Percentiles rank a stretch among this genome's conserved stretches.
Evolutionary conservation across 202 grass and related monocot genomes (phyloP).

Genomic region (Setaria italica): DNA sequence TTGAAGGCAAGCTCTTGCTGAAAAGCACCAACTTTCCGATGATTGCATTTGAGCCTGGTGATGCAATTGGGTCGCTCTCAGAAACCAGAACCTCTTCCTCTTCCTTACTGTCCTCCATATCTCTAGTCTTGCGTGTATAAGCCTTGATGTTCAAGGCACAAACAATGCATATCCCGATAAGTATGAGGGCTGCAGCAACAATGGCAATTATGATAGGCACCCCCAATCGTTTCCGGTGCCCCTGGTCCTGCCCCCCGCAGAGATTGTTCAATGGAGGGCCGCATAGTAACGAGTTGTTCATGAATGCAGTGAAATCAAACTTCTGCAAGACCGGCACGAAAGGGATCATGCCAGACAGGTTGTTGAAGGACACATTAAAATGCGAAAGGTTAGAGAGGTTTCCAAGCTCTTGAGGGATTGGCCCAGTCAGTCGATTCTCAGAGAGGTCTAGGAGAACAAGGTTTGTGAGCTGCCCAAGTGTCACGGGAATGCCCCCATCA

Average conservation of each 20-base stretch:
- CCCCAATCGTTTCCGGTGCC: constrained; percentile 41
- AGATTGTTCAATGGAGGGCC: constrained; percentile 67
- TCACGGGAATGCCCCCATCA: constrained; percentile 64
- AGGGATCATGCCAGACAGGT: constrained; percentile 84
- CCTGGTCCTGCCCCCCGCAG: constrained; percentile 31
- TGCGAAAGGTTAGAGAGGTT: constrained; percentile 64
- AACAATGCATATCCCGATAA: constrained; percentile 85
- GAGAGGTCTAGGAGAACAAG: constrained; percentile 80
- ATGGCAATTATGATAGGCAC: constrained; percentile 82
- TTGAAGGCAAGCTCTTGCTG: constrained; percentile 94
- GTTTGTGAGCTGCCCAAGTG: constrained; percentile 72
- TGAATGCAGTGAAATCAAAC: constrained; percentile 68
- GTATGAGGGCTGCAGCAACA: constrained; percentile 78
- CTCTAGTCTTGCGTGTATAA: constrained; percentile 55
- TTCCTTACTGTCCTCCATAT: constrained; percentile 51
- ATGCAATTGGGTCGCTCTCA: constrained; percentile 71
- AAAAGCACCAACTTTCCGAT: constrained; percentile 96
- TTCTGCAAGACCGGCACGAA: constrained; percentile 53
- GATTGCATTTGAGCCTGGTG: constrained; percentile 66
- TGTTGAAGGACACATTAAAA: constrained; percentile 90
- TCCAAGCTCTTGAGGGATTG: constrained; percentile 67
- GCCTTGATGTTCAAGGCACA: constrained; percentile 82
- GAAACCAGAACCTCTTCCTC: constrained; percentile 81
- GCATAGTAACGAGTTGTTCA: constrained; percentile 69
- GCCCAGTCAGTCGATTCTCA: constrained; percentile 59